phyloP scores from a whole-genome alignment of 2,329 filamentous ascomycete genomes.

The Fusarium penzigii region DNA sequence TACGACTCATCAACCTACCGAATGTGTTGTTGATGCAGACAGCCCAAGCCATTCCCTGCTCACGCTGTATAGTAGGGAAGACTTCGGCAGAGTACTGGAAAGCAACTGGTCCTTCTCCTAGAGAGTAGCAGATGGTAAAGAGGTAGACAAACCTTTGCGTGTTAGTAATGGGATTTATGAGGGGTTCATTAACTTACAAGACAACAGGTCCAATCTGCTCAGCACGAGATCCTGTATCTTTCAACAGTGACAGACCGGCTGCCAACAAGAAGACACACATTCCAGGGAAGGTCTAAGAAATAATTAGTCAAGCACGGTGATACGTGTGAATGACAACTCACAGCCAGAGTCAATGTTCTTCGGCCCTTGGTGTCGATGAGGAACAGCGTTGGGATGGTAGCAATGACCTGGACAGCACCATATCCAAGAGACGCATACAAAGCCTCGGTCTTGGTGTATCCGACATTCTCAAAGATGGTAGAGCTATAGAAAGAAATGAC shows the following conservation, averaged over 20 bases:
- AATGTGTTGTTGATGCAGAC: conserved; percentile 41
- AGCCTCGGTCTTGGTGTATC: conserved; percentile 52
- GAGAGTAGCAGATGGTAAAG: neutral
- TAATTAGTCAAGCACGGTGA: too few species aligned
- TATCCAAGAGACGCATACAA: conserved; percentile 45
- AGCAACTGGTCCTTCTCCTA: conserved; percentile 62
- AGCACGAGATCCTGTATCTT: conserved; percentile 21
- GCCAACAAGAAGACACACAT: conserved; percentile 37
- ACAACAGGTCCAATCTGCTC: conserved; percentile 33
- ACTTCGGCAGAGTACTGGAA: conserved; percentile 68
- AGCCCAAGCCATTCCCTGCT: conserved; percentile 67
- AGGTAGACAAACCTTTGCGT: too few species aligned
- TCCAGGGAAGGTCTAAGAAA: conserved; percentile 34
- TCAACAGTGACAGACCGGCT: conserved; percentile 34
- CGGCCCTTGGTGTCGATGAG: conserved; percentile 33
- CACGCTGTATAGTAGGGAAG: conserved; percentile 65
- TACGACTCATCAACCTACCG: neutral
- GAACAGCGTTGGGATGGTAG: conserved; percentile 32
- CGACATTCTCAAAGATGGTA: conserved; percentile 57
- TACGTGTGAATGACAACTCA: too few species aligned
- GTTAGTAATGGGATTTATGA: too few species aligned
- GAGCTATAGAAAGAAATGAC: conserved; percentile 70
- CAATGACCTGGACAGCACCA: conserved; percentile 48
- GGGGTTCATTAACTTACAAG: conserved; percentile 10
- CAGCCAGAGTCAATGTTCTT: conserved; percentile 7